Conservation (phyloP, 2,329 filamentous ascomycete genomes). For the Stachybotrys chlorohalonatus region DNA sequence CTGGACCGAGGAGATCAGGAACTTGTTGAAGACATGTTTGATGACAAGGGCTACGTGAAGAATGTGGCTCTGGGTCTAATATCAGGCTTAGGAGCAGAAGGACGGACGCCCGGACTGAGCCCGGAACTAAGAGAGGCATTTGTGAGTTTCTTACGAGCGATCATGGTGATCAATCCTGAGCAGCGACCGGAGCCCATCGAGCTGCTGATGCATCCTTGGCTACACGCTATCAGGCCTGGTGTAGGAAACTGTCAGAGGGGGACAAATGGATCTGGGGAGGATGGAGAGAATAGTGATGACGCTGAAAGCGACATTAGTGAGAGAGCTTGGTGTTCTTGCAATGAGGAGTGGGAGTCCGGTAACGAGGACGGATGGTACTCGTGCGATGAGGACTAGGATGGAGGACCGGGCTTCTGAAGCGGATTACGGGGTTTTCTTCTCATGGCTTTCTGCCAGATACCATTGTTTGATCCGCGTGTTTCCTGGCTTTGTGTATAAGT, state of each 20-base stretch:
- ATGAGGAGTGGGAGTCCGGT: too few species aligned
- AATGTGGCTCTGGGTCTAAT: neutral
- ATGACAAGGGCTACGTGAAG: constrained; percentile 4
- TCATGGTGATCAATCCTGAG: constrained; percentile 9
- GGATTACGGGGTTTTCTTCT: too few species aligned
- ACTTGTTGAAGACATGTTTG: constrained; percentile 3
- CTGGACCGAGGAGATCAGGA: constrained; percentile 5
- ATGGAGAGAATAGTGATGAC: too few species aligned
- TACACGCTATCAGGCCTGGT: neutral
- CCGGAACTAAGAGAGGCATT: constrained; percentile 6
- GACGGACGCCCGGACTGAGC: constrained; percentile 4
- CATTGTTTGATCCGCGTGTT: too few species aligned
- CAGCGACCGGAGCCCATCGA: constrained; percentile 3
- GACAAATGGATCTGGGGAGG: too few species aligned
- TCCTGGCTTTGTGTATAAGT: neutral
- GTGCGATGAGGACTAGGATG: too few species aligned
- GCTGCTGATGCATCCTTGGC: constrained; percentile 8
- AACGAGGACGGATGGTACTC: too few species aligned
- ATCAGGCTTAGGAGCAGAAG: constrained; percentile 3
- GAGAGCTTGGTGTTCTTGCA: too few species aligned
- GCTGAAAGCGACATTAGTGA: too few species aligned
- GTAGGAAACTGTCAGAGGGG: too few species aligned
- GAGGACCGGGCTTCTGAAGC: too few species aligned
- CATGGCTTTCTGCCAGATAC: too few species aligned
- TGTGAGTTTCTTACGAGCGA: constrained; percentile 3